These are phyloP conservation scores for Trichoderma sp. DNA, from an alignment of 2,329 filamentous ascomycete genomes.

Conservation along the genomic window DNA sequence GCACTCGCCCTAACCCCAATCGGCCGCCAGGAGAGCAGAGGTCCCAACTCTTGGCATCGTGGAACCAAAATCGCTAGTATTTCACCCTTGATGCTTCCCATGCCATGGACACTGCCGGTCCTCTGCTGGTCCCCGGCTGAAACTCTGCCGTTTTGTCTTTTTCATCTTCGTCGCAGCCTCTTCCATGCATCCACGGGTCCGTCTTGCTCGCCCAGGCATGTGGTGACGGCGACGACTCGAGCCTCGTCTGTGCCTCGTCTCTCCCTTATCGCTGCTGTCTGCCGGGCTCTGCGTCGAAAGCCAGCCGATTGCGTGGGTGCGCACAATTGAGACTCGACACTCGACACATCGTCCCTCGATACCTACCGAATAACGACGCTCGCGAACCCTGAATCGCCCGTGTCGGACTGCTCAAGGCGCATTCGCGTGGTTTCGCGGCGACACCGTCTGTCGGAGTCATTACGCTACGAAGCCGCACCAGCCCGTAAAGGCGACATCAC, in stretches of 20 bases:
- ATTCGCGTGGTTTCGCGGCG: background rate
- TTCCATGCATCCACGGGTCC: background rate
- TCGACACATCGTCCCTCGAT: background rate
- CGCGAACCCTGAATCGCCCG: background rate
- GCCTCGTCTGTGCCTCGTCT: no score
- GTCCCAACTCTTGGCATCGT: slow-evolving; percentile 24
- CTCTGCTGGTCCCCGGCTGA: slow-evolving; percentile 5
- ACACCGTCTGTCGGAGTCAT: background rate
- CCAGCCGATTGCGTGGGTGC: background rate
- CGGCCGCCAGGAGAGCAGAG: slow-evolving; percentile 19
- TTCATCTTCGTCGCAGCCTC: background rate
- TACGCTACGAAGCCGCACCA: background rate
- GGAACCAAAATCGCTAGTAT: slow-evolving; percentile 21
- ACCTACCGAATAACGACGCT: no score
- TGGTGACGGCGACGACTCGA: slow-evolving; percentile 1
- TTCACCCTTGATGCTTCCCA: slow-evolving; percentile 22
- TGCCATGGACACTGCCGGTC: slow-evolving; percentile 1
- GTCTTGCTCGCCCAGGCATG: slow-evolving; percentile 5
- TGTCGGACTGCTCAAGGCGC: background rate
- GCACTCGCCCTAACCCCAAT: slow-evolving; percentile 28
- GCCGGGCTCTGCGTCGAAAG: background rate
- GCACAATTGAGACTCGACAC: background rate
- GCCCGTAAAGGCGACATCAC: background rate
- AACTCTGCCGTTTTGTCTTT: background rate
- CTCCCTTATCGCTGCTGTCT: background rate